phyloP scores from a whole-genome alignment of 768 basidiomycete species.

The Lentinula sp. region DNA sequence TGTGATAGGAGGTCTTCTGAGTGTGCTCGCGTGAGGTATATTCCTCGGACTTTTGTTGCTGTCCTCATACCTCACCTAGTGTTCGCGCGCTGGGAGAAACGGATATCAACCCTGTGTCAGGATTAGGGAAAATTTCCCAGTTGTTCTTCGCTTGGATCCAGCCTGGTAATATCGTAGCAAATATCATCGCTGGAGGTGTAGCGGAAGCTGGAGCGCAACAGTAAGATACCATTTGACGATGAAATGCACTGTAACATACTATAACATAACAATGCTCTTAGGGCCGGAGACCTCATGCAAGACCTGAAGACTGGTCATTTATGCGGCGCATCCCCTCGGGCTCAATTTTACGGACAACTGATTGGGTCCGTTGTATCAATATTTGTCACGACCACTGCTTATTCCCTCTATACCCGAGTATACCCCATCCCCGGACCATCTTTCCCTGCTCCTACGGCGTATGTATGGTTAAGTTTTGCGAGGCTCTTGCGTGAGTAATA shows the following conservation, averaged over 20 bases:
- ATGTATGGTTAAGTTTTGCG: slow-evolving; percentile 84
- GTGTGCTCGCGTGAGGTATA: slow-evolving; percentile 71
- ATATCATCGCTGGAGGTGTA: slow-evolving; percentile 96
- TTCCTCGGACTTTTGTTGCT: slow-evolving; percentile 1
- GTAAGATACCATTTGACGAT: slow-evolving; percentile 30
- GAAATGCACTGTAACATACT: background rate
- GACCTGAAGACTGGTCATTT: slow-evolving; percentile 96
- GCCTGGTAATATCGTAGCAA: slow-evolving; percentile 94
- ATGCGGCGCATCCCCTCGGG: slow-evolving; percentile 85
- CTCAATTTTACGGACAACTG: slow-evolving; percentile 91
- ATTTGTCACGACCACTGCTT: slow-evolving; percentile 83
- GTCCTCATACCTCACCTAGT: slow-evolving; percentile 27
- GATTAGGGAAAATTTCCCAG: slow-evolving; percentile 92
- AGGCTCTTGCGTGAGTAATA: slow-evolving; percentile 60
- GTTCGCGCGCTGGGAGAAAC: slow-evolving; percentile 95
- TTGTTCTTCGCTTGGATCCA: slow-evolving; percentile 92
- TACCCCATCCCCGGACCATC: slow-evolving; percentile 89
- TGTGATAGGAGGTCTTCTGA: slow-evolving; percentile 74
- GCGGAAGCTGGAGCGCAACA: slow-evolving; percentile 94
- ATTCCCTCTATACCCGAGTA: slow-evolving; percentile 77
- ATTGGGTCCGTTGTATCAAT: slow-evolving; percentile 88
- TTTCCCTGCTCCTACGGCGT: slow-evolving; percentile 95
- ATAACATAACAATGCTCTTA: slow-evolving; percentile 19
- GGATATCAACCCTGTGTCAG: slow-evolving; percentile 88
- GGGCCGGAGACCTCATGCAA: slow-evolving; percentile 97